Evolutionary conservation across 768 basidiomycete genomes (phyloP).

Genomic region (Hygrocybe punicea): DNA sequence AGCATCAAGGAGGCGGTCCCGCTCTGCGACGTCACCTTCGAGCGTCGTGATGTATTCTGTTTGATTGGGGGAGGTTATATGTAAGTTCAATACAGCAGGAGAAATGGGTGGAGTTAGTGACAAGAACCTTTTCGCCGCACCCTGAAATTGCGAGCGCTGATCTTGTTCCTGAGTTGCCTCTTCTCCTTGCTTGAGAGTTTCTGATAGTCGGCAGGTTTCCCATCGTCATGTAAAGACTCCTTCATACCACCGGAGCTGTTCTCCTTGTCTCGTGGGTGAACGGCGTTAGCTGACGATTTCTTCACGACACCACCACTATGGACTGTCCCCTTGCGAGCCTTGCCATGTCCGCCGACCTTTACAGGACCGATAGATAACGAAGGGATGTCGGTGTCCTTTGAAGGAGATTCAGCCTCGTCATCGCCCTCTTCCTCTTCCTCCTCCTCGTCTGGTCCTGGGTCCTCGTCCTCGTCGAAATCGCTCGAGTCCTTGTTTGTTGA

Average conservation of each 20-base stretch:
- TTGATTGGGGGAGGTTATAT: not conserved
- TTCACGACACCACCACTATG: constrained; percentile 73
- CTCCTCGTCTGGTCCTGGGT: constrained; percentile 19
- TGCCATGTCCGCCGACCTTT: constrained; percentile 59
- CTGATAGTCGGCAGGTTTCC: constrained; percentile 59
- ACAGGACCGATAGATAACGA: constrained; percentile 51
- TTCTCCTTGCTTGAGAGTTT: constrained; percentile 97
- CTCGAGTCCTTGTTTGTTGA: constrained; percentile 32
- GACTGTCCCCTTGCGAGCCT: constrained; percentile 63
- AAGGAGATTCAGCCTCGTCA: constrained; percentile 15
- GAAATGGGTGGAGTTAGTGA: not conserved
- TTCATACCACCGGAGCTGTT: constrained; percentile 20
- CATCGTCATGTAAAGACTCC: not conserved
- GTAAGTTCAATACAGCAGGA: not conserved
- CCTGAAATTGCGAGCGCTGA: constrained; percentile 92
- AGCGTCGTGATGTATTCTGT: constrained; percentile 92
- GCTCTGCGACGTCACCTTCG: constrained; percentile 88
- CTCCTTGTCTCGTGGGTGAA: constrained; percentile 34
- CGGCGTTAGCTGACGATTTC: constrained; percentile 30
- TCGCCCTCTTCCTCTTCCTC: constrained; percentile 28
- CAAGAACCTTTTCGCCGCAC: constrained; percentile 80
- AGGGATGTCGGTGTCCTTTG: constrained; percentile 31
- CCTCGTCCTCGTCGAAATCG: constrained; percentile 39
- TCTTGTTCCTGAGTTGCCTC: constrained; percentile 94
- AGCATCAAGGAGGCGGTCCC: constrained; percentile 85